Percentiles rank a stretch among this genome's conserved stretches.
These are phyloP conservation scores for Polytrichum formosum DNA, from an alignment of 225 moss, liverwort and hornwort genomes.

Conservation along the genomic window DNA sequence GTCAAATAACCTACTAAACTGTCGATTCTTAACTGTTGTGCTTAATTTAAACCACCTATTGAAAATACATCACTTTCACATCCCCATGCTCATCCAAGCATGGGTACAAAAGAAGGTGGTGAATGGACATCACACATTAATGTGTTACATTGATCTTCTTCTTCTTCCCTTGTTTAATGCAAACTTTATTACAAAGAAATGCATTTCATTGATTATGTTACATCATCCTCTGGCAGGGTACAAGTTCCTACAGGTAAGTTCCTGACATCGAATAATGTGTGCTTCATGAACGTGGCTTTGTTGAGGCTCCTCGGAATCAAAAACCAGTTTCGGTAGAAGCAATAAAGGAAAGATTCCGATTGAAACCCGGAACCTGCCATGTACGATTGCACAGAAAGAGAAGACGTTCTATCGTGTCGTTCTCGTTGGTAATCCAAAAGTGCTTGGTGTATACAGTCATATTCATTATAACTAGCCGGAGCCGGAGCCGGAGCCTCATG, in stretches of 20 bases:
- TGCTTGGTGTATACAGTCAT: slow-evolving; percentile 19
- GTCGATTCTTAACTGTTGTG: too few species aligned
- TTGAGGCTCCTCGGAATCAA: slow-evolving; percentile 3
- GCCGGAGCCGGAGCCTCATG: not conserved
- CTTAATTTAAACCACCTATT: too few species aligned
- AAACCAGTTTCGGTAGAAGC: slow-evolving; percentile 1
- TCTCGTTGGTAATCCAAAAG: slow-evolving; percentile 27
- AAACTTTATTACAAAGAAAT: too few species aligned
- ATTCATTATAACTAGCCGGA: slow-evolving; percentile 5
- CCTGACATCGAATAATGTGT: slow-evolving; percentile 5
- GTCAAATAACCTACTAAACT: too few species aligned
- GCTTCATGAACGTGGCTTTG: not conserved
- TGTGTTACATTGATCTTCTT: too few species aligned
- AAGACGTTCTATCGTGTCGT: slow-evolving; percentile 17
- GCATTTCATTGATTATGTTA: too few species aligned
- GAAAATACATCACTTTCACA: too few species aligned
- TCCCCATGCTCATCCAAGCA: too few species aligned
- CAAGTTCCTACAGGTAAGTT: not conserved
- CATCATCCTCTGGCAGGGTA: not conserved
- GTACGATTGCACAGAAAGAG: not conserved
- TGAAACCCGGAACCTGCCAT: not conserved
- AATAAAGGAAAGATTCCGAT: not conserved
- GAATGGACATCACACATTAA: too few species aligned
- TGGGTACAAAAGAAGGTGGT: too few species aligned
- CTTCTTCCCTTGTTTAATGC: too few species aligned